These are phyloP conservation scores for Cydonia oblonga DNA, from an alignment of 331 rosid species.

Conservation along the genomic window DNA sequence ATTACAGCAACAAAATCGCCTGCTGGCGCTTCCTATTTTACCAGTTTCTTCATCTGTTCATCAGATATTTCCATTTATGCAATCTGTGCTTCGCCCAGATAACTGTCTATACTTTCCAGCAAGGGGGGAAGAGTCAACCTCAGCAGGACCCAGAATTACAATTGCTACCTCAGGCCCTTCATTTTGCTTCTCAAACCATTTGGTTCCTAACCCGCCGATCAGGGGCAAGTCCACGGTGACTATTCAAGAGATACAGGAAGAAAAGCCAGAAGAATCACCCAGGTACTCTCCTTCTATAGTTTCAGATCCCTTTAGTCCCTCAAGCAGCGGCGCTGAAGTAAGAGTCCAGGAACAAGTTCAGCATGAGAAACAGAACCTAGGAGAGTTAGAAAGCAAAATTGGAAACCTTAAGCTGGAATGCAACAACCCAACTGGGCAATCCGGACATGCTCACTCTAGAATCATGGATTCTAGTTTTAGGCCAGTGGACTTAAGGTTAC, in stretches of 20 bases:
- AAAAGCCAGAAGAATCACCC: conserved; percentile 34
- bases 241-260: conserved; percentile 70
- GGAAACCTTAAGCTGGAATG: conserved; percentile 23
- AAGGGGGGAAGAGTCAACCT: conserved; percentile 34
- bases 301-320: conserved; percentile 16
- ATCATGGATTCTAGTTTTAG: conserved; percentile 19
- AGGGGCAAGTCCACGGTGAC: conserved; percentile 52
- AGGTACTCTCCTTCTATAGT: conserved; percentile 7
- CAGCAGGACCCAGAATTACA: conserved; percentile 34
- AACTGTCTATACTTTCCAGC: conserved; percentile 46
- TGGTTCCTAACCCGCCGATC: conserved; percentile 27
- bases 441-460: conserved; percentile 29
- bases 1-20: conserved; percentile 41
- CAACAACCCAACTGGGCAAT: conserved; percentile 21
- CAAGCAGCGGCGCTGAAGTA: conserved; percentile 19
- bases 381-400: conserved; percentile 17
- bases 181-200: conserved; percentile 35
- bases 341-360: conserved; percentile 19
- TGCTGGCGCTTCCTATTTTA: conserved; percentile 42
- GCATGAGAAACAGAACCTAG: conserved; percentile 27
- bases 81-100: conserved; percentile 48
- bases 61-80: conserved; percentile 50
- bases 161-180: conserved; percentile 43
- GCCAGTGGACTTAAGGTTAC: conserved; percentile 25
- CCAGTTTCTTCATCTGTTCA: conserved; percentile 39